These are phyloP conservation scores for Candida odintsovae DNA, from an alignment of 805 yeast genomes.

Conservation along the genomic window DNA sequence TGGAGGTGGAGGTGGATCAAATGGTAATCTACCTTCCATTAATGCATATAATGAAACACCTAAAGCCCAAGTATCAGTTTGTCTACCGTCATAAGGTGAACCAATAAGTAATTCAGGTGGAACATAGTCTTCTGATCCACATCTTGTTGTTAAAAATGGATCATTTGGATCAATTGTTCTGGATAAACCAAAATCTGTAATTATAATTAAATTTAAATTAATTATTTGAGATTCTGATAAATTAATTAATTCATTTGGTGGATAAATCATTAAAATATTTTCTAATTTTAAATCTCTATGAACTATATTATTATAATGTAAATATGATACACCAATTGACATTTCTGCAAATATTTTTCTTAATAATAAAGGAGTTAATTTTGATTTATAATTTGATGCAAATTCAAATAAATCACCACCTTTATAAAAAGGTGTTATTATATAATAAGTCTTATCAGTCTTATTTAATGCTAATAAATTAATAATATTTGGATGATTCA, in stretches of 20 bases:
- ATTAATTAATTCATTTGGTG: conserved; percentile 26
- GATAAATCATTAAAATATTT: conserved; percentile 53
- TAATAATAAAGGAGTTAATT: conserved; percentile 43
- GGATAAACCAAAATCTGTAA: conserved; percentile 89
- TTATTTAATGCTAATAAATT: conserved; percentile 44
- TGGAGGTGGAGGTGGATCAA: conserved; percentile 68
- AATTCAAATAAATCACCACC: conserved; percentile 86
- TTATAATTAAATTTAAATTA: conserved; percentile 39
- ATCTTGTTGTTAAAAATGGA: conserved; percentile 74
- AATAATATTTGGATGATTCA: conserved; percentile 68
- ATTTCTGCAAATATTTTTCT: conserved; percentile 67
- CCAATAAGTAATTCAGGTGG: conserved; percentile 94
- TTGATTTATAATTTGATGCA: conserved; percentile 37
- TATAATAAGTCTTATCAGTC: conserved; percentile 26
- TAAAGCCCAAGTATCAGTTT: conserved; percentile 91
- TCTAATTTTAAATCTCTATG: conserved; percentile 93
- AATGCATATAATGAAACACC: conserved; percentile 88
- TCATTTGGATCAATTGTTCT: conserved; percentile 54
- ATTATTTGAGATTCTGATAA: conserved; percentile 10
- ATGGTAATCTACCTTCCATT: conserved; percentile 83
- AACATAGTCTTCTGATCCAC: conserved; percentile 96
- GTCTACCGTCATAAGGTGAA: conserved; percentile 82
- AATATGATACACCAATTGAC: conserved; percentile 59
- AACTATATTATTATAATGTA: conserved; percentile 64
- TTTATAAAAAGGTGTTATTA: conserved; percentile 68